Percentiles rank a stretch among this genome's conserved stretches.
Evolutionary conservation across 1,139 yeast species (phyloP).

Genomic region (Pichia sp.): DNA sequence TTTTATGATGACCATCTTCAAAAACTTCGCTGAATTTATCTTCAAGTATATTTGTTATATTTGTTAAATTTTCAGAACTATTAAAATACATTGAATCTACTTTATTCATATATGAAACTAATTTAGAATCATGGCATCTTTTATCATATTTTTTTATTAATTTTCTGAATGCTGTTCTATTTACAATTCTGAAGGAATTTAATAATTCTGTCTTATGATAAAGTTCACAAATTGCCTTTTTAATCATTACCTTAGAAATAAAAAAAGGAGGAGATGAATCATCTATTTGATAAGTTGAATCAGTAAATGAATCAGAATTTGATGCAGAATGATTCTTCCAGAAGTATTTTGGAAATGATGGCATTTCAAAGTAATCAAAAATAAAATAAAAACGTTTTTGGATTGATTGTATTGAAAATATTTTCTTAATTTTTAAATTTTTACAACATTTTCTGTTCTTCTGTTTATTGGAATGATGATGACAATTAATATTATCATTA

Average conservation of each 20-base stretch:
- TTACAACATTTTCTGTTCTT: not conserved
- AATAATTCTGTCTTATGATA: slow-evolving; percentile 75
- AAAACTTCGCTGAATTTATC: slow-evolving; percentile 60
- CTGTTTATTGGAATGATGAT: not conserved
- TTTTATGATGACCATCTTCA: slow-evolving; percentile 68
- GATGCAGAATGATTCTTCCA: slow-evolving; percentile 3
- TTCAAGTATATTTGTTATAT: slow-evolving; percentile 55
- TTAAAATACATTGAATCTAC: slow-evolving; percentile 52
- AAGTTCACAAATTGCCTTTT: slow-evolving; percentile 71
- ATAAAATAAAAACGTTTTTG: slow-evolving; percentile 6
- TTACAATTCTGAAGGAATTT: slow-evolving; percentile 67
- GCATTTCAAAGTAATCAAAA: slow-evolving; percentile 12
- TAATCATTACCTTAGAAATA: slow-evolving; percentile 68
- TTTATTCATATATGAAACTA: slow-evolving; percentile 52
- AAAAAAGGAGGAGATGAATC: slow-evolving; percentile 40
- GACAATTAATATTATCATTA: not conserved
- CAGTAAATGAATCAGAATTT: not conserved
- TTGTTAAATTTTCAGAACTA: slow-evolving; percentile 62
- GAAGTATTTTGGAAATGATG: slow-evolving; percentile 8
- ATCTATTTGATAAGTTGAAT: not conserved
- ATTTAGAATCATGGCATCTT: slow-evolving; percentile 44
- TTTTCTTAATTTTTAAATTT: not conserved
- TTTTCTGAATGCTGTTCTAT: slow-evolving; percentile 84
- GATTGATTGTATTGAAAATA: not conserved
- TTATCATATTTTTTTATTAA: slow-evolving; percentile 89